Conservation (phyloP, 305 asterid species). For the Solanum hybrid region DNA sequence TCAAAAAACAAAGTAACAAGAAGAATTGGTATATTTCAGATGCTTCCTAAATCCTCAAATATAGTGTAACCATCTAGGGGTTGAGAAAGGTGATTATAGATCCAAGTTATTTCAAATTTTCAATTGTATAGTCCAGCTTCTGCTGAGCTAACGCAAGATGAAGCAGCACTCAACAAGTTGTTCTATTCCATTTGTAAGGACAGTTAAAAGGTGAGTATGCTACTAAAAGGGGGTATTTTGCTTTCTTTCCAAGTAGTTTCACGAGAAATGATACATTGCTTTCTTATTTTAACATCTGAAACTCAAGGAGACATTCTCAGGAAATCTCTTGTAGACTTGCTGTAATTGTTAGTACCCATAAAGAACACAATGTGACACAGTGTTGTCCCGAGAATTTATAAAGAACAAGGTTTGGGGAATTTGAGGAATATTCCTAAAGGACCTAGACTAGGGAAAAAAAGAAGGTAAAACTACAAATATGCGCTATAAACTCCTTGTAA, state of each 20-base stretch:
- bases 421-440: neutral
- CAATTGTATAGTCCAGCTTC: neutral
- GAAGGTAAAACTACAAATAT: neutral
- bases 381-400: neutral
- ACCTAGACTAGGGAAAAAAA: neutral
- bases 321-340: neutral
- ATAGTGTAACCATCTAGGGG: neutral
- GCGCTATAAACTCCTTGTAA: neutral
- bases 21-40: neutral
- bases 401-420: neutral
- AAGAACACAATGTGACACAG: neutral
- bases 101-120: neutral
- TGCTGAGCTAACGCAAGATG: neutral
- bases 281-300: neutral
- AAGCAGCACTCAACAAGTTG: neutral
- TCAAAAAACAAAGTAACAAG: neutral
- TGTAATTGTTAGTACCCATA: neutral
- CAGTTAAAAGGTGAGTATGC: neutral
- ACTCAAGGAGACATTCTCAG: neutral
- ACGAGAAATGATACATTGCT: neutral
- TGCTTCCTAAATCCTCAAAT: neutral
- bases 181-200: neutral
- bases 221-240: neutral
- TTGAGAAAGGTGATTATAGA: neutral
- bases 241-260: neutral